Evolutionary conservation across 768 basidiomycete species (phyloP), one percentile per base, ranked within the genome.

Genomic region (Kwoniella sp.): DNA sequence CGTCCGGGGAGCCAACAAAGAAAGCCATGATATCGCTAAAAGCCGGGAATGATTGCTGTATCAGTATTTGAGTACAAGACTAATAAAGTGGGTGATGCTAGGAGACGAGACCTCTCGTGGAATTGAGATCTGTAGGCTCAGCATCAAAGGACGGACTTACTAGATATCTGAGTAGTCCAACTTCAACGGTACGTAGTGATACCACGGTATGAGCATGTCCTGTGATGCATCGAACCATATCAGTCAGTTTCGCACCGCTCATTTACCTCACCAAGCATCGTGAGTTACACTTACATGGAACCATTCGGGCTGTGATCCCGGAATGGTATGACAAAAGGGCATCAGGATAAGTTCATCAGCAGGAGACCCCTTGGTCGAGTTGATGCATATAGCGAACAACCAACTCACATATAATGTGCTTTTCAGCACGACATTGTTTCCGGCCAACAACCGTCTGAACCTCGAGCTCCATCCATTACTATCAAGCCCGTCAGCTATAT

Each of bases 141-240:
- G n/a, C n/a, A n/a, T n/a, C n/a, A n/a, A n/a, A n/a, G n/a, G n/a
- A 10, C 19, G 2, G n/a, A 67, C 76, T 68, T 49, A 77, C 76
- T 76, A 73, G 22, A 78, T 67, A 63, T 78, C 77, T 1, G 77
- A 72, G 60, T 78, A 78, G 47, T 78, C 74, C 10, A 78, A 25
- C 46, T 76, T 69, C n/a, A 74, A 36, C 0, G 77, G 77, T 7
- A 78, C 74, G 59, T 78, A 78, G 54, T 78, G 77, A 56, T 78
- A 76, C 76, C 76, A 76, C 22, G 74, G 76, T 25, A 76, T 70
- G 15, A 77, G 61, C n/a, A 67, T 48, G 22, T 68, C 72, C 67
- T 75, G 57, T 29, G 12, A 24, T 50, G 17, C 22, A n/a, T 4
- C 52, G 10, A 27, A 19, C 22, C 15, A n/a, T 27, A 15, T 33